Evolutionary conservation across 768 basidiomycete genomes (phyloP), one percentile per base, ranked within the genome.

Genomic region (Amanita jacksonii): DNA sequence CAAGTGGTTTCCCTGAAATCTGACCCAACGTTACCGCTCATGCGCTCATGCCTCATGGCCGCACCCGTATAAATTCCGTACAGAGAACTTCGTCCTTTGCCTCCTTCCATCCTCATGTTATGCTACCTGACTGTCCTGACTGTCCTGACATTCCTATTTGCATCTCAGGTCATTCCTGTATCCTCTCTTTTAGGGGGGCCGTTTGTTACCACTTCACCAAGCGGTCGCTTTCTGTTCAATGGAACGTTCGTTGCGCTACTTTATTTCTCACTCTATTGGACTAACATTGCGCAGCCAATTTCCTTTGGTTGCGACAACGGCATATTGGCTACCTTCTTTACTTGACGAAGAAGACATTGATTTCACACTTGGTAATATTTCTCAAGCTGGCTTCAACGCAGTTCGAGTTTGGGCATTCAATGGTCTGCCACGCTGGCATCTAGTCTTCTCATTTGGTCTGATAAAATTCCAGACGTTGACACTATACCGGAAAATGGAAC

Each of bases 331-430:
- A 25, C 59, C 70, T 23, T 58, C 64, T 32, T 55, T 85, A 24
- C 79, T 79, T 46, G 56, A 54, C 7, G 70, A 68, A 20, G 48
- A 66, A 35, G 82, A 85, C 52, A 76, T 85, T 34, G 65, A 72
- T 55, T 53, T 63, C 38, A 77, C 79, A 3, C 57, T 85, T 27
- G 67, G 65, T 1, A 76, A 73, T 48, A 80, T 85, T 43, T 70
- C 73, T 9, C 66, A 69, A 2, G 57, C 64, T 10, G 77, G 76
- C 7, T 68, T 79, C 50, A 75, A 63, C 31, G 79, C 79, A 15
- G 72, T 84, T 22, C 68, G 81, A 33, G 65, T 75, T 3, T 85
- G 83, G 83, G 83, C 72, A 12, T 85, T 84, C 58, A 83, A 84
- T 60, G 82, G 80, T 73, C 30, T 28, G 55, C 23, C 39, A 45